Percentiles rank a stretch among this genome's conserved stretches.
Evolutionary conservation across 352 stramenopile species (phyloP).

Genomic region (Pythium graminicola): DNA sequence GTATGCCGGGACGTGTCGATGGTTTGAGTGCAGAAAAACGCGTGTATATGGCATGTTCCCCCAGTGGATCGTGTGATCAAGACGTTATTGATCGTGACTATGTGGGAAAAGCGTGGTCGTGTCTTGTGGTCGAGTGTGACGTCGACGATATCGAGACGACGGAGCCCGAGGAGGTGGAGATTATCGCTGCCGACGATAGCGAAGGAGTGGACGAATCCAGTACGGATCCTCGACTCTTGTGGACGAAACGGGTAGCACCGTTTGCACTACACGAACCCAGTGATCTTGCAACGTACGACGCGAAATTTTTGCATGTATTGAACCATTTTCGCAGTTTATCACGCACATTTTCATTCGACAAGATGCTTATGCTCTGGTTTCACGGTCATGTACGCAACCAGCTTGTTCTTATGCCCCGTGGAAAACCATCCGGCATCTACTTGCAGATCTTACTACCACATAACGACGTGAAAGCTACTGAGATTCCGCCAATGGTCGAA

Average conservation of each 20-base stretch:
- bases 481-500: constrained; percentile 34
- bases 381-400: constrained; percentile 32
- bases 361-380: constrained; percentile 31
- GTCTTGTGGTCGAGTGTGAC: constrained; percentile 41
- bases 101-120: constrained; percentile 20
- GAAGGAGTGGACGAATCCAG: background rate
- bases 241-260: constrained; percentile 6
- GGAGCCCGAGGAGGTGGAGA: no score
- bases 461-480: background rate
- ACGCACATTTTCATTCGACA: constrained; percentile 16
- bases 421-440: constrained; percentile 43
- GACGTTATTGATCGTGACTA: constrained; percentile 19
- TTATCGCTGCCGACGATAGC: no score
- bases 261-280: constrained; percentile 5
- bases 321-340: constrained; percentile 13
- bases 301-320: constrained; percentile 14
- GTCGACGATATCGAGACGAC: constrained; percentile 49
- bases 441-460: constrained; percentile 46
- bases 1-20: constrained; percentile 15
- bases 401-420: constrained; percentile 45
- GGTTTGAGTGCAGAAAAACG: background rate
- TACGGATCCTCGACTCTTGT: constrained; percentile 1
- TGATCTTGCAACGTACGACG: constrained; percentile 13
- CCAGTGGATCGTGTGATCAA: constrained; percentile 25
- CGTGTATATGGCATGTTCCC: constrained; percentile 26